Conservation (phyloP, 306 rosid genomes). For the Citrullus amarus region DNA sequence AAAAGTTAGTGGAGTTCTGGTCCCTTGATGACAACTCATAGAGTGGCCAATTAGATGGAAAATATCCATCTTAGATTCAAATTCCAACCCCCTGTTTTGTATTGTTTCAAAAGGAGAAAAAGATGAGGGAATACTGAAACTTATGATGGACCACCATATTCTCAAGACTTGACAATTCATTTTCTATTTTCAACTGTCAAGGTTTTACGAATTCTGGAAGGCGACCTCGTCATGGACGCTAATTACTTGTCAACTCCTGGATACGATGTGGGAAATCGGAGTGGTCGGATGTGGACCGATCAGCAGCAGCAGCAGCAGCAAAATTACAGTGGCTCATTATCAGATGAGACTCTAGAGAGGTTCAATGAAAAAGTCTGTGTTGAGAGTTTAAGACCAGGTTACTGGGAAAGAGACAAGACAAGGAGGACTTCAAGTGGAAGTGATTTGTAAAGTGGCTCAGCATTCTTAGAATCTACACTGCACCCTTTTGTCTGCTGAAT, state of each 20-base stretch:
- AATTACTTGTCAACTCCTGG: conserved; percentile 53
- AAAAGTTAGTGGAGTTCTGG: neutral
- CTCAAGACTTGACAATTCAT: neutral
- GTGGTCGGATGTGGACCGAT: conserved; percentile 68
- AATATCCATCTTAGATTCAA: neutral
- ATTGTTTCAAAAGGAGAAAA: neutral
- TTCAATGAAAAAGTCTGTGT: conserved; percentile 62
- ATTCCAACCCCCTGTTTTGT: neutral
- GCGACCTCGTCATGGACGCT: conserved; percentile 82
- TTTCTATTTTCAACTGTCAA: conserved; percentile 8
- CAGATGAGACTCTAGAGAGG: conserved; percentile 44
- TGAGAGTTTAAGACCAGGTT: conserved; percentile 41
- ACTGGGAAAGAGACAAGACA: conserved; percentile 58
- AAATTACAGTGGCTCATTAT: conserved; percentile 41
- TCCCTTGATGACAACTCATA: neutral
- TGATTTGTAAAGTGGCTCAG: conserved; percentile 24
- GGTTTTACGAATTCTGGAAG: conserved; percentile 94
- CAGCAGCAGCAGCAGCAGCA: conserved; percentile 56
- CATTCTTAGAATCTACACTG: conserved; percentile 8
- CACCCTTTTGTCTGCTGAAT: conserved; percentile 8
- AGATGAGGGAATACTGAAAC: neutral
- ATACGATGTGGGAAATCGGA: conserved; percentile 61
- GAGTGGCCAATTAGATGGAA: neutral
- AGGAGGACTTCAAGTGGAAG: conserved; percentile 45
- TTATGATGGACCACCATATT: neutral